phyloP scores from a whole-genome alignment of 2,329 filamentous ascomycete species.

The Sporothrix brasiliensis region DNA sequence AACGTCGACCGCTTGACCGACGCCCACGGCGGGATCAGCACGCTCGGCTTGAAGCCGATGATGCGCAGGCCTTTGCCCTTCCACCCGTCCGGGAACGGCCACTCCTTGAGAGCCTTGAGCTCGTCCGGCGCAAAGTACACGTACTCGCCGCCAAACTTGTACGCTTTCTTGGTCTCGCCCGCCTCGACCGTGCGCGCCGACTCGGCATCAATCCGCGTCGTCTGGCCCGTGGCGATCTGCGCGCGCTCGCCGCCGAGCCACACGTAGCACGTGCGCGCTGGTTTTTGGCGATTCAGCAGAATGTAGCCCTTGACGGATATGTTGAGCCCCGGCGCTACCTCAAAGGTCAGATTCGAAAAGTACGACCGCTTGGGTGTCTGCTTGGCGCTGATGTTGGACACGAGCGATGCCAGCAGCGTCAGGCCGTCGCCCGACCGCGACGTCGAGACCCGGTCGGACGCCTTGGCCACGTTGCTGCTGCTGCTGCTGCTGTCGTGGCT shows the following conservation, averaged over 20 bases:
- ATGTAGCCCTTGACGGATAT: conserved; percentile 96
- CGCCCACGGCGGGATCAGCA: conserved; percentile 77
- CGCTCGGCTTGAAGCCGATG: conserved; percentile 87
- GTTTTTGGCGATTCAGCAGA: conserved; percentile 79
- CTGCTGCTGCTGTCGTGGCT: conserved; percentile 50
- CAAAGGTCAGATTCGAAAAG: conserved; percentile 84
- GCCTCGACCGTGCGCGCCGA: conserved; percentile 77
- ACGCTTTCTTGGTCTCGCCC: conserved; percentile 82
- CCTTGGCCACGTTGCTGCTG: conserved; percentile 69
- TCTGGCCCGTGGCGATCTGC: conserved; percentile 76
- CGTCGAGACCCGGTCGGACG: conserved; percentile 60
- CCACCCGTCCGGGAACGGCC: conserved; percentile 52
- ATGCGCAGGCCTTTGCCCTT: conserved; percentile 82
- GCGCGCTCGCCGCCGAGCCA: conserved; percentile 84
- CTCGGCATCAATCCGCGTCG: conserved; percentile 75
- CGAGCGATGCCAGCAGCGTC: conserved; percentile 70
- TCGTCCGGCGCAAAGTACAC: conserved; percentile 86
- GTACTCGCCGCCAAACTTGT: conserved; percentile 92
- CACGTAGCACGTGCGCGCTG: conserved; percentile 81
- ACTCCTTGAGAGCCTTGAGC: conserved; percentile 69
- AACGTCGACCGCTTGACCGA: conserved; percentile 85
- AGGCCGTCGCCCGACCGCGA: conserved; percentile 64
- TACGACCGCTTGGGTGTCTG: conserved; percentile 81
- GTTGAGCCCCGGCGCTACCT: conserved; percentile 78
- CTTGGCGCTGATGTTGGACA: conserved; percentile 91